These are phyloP conservation scores for Nyctanthes arbortristis DNA, from an alignment of 257 asterid species.

Conservation along the genomic window DNA sequence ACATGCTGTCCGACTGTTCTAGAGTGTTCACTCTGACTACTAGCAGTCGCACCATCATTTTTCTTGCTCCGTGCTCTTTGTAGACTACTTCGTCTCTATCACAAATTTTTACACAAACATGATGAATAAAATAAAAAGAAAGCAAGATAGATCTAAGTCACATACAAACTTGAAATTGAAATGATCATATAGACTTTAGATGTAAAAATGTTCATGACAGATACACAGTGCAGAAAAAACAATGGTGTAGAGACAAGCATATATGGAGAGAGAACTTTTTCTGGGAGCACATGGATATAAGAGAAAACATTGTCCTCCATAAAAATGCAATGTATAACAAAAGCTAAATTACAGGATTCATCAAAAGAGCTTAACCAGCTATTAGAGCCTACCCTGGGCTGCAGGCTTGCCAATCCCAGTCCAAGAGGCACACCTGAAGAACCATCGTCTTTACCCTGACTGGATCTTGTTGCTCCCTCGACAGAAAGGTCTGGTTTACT, in stretches of 20 bases:
- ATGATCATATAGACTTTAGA: not conserved
- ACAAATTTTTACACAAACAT: conserved; percentile 25
- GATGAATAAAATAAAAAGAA: not conserved
- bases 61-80: conserved; percentile 39
- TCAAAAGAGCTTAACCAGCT: not conserved
- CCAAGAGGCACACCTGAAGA: conserved; percentile 71
- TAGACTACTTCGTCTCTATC: conserved; percentile 60
- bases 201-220: not conserved
- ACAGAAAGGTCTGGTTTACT: conserved; percentile 31
- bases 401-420: conserved; percentile 76
- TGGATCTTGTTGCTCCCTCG: conserved; percentile 40
- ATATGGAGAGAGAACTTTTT: not conserved
- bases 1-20: conserved; percentile 61
- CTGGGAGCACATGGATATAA: not conserved
- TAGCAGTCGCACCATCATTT: conserved; percentile 41
- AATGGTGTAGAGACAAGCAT: not conserved
- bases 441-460: conserved; percentile 37
- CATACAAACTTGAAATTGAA: not conserved
- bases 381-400: conserved; percentile 61
- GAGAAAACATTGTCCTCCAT: not conserved
- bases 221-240: not conserved
- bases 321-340: not conserved
- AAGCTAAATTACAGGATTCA: not conserved
- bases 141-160: not conserved
- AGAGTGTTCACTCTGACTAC: conserved; percentile 44